phyloP scores from a whole-genome alignment of 208 protist genomes.

The Wallacemonas sp. region DNA sequence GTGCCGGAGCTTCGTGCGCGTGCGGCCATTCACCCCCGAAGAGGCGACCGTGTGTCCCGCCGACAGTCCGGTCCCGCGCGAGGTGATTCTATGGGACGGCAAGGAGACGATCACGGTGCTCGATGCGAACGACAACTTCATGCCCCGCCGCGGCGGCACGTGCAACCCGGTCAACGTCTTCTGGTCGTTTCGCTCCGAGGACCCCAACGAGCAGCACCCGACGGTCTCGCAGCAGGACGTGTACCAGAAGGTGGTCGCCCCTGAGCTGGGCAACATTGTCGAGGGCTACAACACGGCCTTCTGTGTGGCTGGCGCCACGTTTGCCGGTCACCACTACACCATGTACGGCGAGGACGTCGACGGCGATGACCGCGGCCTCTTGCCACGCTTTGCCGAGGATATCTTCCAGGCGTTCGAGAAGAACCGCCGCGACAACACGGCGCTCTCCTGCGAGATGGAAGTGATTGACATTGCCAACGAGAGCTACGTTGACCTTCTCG shows the following conservation, averaged over 20 bases:
- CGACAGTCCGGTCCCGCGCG: constrained; percentile 68
- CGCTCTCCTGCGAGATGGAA: constrained; percentile 59
- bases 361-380: constrained; percentile 52
- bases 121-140: constrained; percentile 70
- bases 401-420: constrained; percentile 71
- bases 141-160: constrained; percentile 59
- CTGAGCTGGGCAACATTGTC: constrained; percentile 61
- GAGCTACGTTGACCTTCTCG: constrained; percentile 74
- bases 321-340: constrained; percentile 70
- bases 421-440: constrained; percentile 56
- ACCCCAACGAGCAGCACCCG: constrained; percentile 33
- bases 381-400: constrained; percentile 80
- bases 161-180: constrained; percentile 65
- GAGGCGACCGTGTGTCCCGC: constrained; percentile 74
- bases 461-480: constrained; percentile 74
- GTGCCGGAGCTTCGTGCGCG: constrained; percentile 64
- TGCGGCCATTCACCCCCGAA: constrained; percentile 70
- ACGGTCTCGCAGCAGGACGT: constrained; percentile 68
- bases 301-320: constrained; percentile 56
- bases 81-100: constrained; percentile 64
- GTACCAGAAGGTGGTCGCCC: constrained; percentile 60
- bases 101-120: constrained; percentile 56
- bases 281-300: constrained; percentile 84
- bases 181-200: constrained; percentile 59
- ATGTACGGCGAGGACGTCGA: constrained; percentile 76